phyloP scores from a whole-genome alignment of 2,329 filamentous ascomycete genomes.

The Camptophora hylomeconis region DNA sequence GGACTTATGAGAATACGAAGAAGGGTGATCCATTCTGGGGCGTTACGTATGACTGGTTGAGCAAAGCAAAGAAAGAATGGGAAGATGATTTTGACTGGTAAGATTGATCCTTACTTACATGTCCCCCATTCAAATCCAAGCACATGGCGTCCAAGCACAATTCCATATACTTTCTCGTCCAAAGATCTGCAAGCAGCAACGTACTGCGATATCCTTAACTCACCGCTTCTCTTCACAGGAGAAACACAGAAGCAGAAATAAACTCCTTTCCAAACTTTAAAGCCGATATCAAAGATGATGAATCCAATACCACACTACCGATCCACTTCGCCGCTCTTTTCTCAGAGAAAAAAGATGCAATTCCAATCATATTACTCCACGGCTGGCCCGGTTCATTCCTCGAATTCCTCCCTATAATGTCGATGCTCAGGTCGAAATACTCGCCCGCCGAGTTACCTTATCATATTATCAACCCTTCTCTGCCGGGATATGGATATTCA shows the following conservation, averaged over 20 bases:
- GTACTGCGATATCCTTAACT: too few species aligned
- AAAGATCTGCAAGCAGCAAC: too few species aligned
- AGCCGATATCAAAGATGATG: slow-evolving; percentile 26
- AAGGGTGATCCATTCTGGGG: slow-evolving; percentile 29
- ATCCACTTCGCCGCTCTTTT: slow-evolving; percentile 45
- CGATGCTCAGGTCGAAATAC: slow-evolving; percentile 33
- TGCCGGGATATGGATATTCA: slow-evolving; percentile 43
- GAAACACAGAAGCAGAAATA: slow-evolving; percentile 25
- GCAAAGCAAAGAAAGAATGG: slow-evolving; percentile 30
- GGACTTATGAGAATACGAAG: slow-evolving; percentile 36
- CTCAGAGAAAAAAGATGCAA: slow-evolving; percentile 36
- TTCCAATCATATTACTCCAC: slow-evolving; percentile 40
- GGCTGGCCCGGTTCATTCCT: slow-evolving; percentile 43
- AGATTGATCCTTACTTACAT: not conserved
- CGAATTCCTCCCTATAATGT: slow-evolving; percentile 42
- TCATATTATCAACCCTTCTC: slow-evolving; percentile 42
- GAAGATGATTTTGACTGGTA: slow-evolving; percentile 36
- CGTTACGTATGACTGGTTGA: slow-evolving; percentile 35
- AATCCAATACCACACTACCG: slow-evolving; percentile 22
- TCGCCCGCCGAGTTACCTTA: slow-evolving; percentile 39
- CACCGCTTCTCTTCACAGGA: slow-evolving; percentile 2
- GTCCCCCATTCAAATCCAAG: too few species aligned
- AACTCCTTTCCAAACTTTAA: slow-evolving; percentile 41
- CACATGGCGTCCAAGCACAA: too few species aligned
- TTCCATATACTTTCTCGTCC: too few species aligned